Percentiles rank a stretch among this genome's conserved stretches.
Evolutionary conservation across 2,329 filamentous ascomycete species (phyloP).

Genomic region (Stachybotrys elegans): DNA sequence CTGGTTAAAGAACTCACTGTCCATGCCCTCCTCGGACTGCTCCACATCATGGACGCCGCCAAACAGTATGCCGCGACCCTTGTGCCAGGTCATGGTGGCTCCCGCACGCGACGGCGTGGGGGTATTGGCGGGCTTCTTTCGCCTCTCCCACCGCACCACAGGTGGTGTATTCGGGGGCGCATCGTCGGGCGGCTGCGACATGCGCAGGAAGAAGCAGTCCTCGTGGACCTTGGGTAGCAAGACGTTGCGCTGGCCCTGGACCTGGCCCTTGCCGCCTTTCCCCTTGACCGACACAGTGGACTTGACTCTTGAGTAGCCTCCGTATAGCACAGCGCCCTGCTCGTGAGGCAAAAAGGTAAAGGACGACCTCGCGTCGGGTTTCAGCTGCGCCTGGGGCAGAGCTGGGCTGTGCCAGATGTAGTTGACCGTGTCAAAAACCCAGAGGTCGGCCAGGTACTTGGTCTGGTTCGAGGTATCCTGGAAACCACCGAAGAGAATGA

Average conservation of each 20-base stretch:
- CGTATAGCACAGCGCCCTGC: constrained; percentile 81
- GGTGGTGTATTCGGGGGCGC: constrained; percentile 62
- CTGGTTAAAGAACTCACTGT: constrained; percentile 94
- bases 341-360: constrained; percentile 92
- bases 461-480: constrained; percentile 95
- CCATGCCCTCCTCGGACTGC: constrained; percentile 87
- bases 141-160: constrained; percentile 80
- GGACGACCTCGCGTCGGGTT: constrained; percentile 85
- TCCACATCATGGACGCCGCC: constrained; percentile 93
- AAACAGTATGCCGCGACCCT: constrained; percentile 86
- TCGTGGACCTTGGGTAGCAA: constrained; percentile 87
- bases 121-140: constrained; percentile 87
- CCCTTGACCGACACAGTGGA: constrained; percentile 60
- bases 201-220: constrained; percentile 88
- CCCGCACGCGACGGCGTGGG: constrained; percentile 81
- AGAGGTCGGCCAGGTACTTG: constrained; percentile 88
- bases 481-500: constrained; percentile 92
- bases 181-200: constrained; percentile 67
- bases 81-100: constrained; percentile 90
- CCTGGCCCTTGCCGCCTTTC: constrained; percentile 50
- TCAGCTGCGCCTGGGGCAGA: constrained; percentile 72
- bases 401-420: constrained; percentile 79
- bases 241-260: constrained; percentile 62
- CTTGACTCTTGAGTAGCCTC: constrained; percentile 91
- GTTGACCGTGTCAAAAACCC: constrained; percentile 89